phyloP scores from a whole-genome alignment of 2,329 filamentous ascomycete species.

The Cordyceps militaris region DNA sequence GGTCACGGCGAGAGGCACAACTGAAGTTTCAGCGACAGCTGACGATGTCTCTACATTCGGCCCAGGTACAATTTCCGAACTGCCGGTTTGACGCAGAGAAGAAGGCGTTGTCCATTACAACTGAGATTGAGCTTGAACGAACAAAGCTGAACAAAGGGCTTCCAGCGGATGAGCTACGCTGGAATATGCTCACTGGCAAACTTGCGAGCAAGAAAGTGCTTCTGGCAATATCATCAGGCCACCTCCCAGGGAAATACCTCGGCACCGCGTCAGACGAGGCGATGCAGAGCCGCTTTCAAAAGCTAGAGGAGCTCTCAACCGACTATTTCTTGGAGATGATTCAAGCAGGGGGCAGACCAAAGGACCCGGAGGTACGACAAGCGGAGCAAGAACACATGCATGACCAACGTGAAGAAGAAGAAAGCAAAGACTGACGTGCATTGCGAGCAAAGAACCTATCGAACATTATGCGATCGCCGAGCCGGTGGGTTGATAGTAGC shows the following conservation, averaged over 20 bases:
- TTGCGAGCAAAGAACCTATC: constrained; percentile 25
- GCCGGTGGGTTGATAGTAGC: constrained; percentile 8
- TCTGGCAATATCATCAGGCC: constrained; percentile 22
- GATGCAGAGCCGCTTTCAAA: constrained; percentile 21
- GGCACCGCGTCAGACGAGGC: constrained; percentile 21
- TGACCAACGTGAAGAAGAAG: neutral
- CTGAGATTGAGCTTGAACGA: constrained; percentile 21
- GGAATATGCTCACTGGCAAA: constrained; percentile 26
- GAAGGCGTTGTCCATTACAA: neutral
- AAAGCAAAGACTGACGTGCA: constrained; percentile 1
- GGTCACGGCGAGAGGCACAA: neutral
- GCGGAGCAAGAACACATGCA: neutral
- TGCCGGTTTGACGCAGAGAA: neutral
- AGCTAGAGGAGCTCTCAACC: constrained; percentile 21
- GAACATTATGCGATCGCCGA: constrained; percentile 22
- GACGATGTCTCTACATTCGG: neutral
- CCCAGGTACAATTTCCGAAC: neutral
- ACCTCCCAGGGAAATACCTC: constrained; percentile 22
- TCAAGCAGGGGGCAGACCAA: constrained; percentile 15
- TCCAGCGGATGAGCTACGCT: constrained; percentile 28
- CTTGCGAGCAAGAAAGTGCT: constrained; percentile 25
- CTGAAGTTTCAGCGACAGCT: neutral
- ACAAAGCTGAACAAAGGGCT: constrained; percentile 22
- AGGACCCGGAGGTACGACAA: constrained; percentile 28
- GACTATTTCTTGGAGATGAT: constrained; percentile 21